Evolutionary conservation across 2,329 filamentous ascomycete genomes (phyloP).

Genomic region (Saccharata proteae): DNA sequence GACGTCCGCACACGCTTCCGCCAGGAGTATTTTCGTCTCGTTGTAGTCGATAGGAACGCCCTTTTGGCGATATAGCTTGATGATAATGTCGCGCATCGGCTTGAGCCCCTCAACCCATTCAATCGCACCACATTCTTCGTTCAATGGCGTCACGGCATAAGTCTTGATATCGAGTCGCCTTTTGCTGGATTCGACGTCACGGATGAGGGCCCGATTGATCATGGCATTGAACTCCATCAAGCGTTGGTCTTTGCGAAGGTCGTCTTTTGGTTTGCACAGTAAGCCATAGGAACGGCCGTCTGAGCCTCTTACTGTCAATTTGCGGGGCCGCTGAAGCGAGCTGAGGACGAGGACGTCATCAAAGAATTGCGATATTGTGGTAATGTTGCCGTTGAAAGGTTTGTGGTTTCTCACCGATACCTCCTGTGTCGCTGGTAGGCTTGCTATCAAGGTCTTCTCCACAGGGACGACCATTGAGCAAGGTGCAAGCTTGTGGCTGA

Average conservation of each 20-base stretch:
- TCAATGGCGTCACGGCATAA: constrained; percentile 90
- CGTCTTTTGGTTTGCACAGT: constrained; percentile 95
- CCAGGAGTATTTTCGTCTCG: constrained; percentile 45
- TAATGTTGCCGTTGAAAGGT: constrained; percentile 74
- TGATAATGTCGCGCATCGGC: constrained; percentile 81
- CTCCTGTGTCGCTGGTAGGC: constrained; percentile 15
- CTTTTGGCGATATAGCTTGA: constrained; percentile 64
- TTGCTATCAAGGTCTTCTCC: constrained; percentile 72
- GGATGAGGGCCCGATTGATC: constrained; percentile 90
- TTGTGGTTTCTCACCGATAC: constrained; percentile 55
- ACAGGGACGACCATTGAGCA: constrained; percentile 81
- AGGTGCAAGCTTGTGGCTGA: constrained; percentile 72
- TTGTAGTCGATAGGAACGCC: constrained; percentile 57
- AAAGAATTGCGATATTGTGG: constrained; percentile 67
- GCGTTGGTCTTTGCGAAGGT: constrained; percentile 91
- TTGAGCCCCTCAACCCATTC: constrained; percentile 98
- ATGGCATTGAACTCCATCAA: constrained; percentile 99
- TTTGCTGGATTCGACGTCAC: constrained; percentile 80
- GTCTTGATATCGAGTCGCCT: constrained; percentile 91
- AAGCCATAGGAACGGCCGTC: constrained; percentile 83
- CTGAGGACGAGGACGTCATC: constrained; percentile 85
- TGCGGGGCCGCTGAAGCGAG: constrained; percentile 84
- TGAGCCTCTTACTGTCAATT: constrained; percentile 75
- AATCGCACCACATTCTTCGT: constrained; percentile 94
- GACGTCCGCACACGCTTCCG: constrained; percentile 50